Conservation (phyloP, 2,329 filamentous ascomycete species). For the Xylaria sp. region DNA sequence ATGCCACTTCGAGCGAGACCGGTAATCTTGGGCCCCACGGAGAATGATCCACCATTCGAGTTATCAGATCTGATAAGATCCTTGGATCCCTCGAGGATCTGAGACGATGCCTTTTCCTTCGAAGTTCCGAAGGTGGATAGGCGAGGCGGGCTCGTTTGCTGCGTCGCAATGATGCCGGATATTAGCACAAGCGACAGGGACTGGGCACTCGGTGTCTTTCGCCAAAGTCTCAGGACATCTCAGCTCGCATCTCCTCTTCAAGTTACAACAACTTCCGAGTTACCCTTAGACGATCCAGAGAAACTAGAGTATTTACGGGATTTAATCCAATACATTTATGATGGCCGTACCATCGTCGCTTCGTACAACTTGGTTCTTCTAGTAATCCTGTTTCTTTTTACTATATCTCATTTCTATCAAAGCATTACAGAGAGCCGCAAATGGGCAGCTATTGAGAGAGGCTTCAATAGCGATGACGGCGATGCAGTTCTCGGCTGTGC, state of each 20-base stretch:
- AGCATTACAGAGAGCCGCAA: slow-evolving; percentile 30
- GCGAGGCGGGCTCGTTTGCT: neutral
- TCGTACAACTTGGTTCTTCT: slow-evolving; percentile 46
- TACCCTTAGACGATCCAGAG: slow-evolving; percentile 38
- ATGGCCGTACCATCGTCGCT: slow-evolving; percentile 42
- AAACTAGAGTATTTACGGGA: slow-evolving; percentile 43
- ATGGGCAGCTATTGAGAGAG: slow-evolving; percentile 35
- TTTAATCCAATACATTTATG: slow-evolving; percentile 41
- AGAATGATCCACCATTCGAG: slow-evolving; percentile 8
- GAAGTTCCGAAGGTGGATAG: neutral
- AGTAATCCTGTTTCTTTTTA: slow-evolving; percentile 37
- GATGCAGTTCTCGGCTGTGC: slow-evolving; percentile 11
- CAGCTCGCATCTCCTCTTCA: slow-evolving; percentile 13
- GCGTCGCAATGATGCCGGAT: slow-evolving; percentile 24
- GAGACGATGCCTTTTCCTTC: neutral
- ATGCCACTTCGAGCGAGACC: slow-evolving; percentile 1
- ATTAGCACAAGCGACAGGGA: slow-evolving; percentile 8
- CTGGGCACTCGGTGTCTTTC: slow-evolving; percentile 33
- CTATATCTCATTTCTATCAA: slow-evolving; percentile 36
- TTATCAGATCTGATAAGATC: slow-evolving; percentile 42
- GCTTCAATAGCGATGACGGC: neutral
- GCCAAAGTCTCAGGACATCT: slow-evolving; percentile 32
- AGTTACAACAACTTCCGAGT: slow-evolving; percentile 9
- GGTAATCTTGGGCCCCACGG: slow-evolving; percentile 4
- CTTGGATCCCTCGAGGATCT: neutral